Evolutionary conservation across 2,329 filamentous ascomycete genomes (phyloP).

Genomic region (Penicillium sp.): DNA sequence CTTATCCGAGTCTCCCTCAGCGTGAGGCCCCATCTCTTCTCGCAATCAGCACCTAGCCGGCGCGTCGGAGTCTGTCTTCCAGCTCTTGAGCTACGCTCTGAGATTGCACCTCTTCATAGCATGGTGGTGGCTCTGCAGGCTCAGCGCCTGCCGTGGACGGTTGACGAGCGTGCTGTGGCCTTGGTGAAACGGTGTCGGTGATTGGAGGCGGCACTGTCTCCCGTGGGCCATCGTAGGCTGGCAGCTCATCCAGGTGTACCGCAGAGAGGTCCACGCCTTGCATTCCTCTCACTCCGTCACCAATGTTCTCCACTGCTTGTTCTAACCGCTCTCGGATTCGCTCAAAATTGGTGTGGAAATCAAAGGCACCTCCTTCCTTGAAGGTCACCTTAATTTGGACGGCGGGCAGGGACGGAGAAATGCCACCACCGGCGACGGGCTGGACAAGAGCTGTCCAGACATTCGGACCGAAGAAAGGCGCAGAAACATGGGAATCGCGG

Average conservation of each 20-base stretch:
- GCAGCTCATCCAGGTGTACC: constrained; percentile 78
- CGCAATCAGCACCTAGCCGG: constrained; percentile 16
- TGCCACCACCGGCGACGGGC: constrained; percentile 75
- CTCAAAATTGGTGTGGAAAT: constrained; percentile 79
- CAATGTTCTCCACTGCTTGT: constrained; percentile 62
- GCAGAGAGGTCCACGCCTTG: constrained; percentile 53
- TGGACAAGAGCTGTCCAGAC: constrained; percentile 77
- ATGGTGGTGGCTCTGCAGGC: constrained; percentile 72
- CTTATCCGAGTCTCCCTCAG: background rate
- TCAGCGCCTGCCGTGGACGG: constrained; percentile 32
- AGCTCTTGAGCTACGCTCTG: constrained; percentile 69
- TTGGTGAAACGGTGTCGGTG: constrained; percentile 6
- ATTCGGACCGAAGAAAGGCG: constrained; percentile 90
- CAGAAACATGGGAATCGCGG: constrained; percentile 76
- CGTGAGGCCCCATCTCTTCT: background rate
- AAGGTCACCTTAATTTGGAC: constrained; percentile 82
- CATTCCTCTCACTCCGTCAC: constrained; percentile 37
- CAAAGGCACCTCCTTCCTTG: constrained; percentile 90
- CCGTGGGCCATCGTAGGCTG: constrained; percentile 68
- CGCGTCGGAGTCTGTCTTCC: constrained; percentile 50
- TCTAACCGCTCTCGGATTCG: constrained; percentile 75
- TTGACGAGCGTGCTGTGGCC: constrained; percentile 17
- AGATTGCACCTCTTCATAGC: constrained; percentile 86
- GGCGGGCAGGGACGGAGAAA: constrained; percentile 65
- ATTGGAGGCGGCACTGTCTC: constrained; percentile 22